phyloP scores from a whole-genome alignment of 129 eudicot species.

The Flaveria trinervia region DNA sequence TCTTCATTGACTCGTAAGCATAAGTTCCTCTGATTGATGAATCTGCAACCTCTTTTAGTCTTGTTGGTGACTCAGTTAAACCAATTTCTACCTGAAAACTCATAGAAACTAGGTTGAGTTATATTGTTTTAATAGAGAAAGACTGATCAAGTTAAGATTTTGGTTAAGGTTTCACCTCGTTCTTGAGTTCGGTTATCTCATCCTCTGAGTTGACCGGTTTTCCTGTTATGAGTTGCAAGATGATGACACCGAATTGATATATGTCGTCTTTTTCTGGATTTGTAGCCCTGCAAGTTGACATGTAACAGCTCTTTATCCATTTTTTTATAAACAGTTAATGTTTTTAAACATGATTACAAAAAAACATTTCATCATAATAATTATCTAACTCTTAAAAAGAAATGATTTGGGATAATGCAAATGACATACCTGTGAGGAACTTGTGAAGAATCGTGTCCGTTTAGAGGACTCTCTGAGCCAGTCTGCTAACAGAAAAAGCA shows the following conservation, averaged over 20 bases:
- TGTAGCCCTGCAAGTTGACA: constrained; percentile 34
- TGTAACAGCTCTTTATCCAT: neutral
- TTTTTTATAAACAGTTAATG: neutral
- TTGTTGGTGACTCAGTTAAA: constrained; percentile 68
- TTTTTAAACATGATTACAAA: too few species aligned
- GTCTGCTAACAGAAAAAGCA: constrained; percentile 37
- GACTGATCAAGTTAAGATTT: neutral
- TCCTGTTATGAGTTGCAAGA: constrained; percentile 77
- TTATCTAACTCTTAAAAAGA: neutral
- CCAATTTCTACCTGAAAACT: constrained; percentile 71
- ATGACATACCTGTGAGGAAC: constrained; percentile 40
- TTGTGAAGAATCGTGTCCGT: constrained; percentile 47
- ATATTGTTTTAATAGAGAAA: neutral
- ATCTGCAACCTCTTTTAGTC: constrained; percentile 55
- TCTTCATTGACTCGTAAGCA: constrained; percentile 82
- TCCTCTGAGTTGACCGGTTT: constrained; percentile 56
- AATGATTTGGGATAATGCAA: neutral
- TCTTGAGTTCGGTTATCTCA: constrained; percentile 61
- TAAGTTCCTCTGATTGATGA: constrained; percentile 69
- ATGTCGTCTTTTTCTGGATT: constrained; percentile 81
- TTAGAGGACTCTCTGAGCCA: constrained; percentile 66
- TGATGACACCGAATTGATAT: constrained; percentile 71
- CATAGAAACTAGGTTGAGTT: constrained; percentile 8
- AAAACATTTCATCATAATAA: too few species aligned
- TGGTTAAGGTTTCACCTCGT: constrained; percentile 48